Conservation (phyloP, 257 asterid species). For the Jasminum sambac region DNA sequence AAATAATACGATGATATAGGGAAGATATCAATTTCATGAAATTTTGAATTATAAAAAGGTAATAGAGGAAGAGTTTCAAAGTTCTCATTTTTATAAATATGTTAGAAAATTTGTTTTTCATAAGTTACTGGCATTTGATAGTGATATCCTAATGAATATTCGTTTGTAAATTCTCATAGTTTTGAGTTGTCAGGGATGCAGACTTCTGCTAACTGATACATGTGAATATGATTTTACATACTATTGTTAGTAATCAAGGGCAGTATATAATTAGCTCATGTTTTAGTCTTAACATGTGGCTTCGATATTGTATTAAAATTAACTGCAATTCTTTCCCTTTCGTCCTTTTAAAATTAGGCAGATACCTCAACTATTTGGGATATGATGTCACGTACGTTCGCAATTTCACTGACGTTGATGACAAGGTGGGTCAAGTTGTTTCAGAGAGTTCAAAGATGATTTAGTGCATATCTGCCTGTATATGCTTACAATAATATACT, state of each 20-base stretch:
- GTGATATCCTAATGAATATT: not conserved
- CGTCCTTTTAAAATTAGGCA: conserved; percentile 57
- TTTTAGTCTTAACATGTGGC: no score
- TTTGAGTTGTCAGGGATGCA: not conserved
- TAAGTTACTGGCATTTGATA: not conserved
- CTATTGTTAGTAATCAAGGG: not conserved
- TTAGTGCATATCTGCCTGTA: conserved; percentile 12
- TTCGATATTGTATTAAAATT: conserved; percentile 2
- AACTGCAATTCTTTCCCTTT: conserved; percentile 28
- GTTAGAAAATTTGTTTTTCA: not conserved
- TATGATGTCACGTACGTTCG: conserved; percentile 92
- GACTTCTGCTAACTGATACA: not conserved
- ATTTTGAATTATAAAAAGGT: not conserved
- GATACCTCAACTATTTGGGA: conserved; percentile 87
- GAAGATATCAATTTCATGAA: not conserved
- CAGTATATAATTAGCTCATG: no score
- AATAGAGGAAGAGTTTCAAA: not conserved
- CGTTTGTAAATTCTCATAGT: no score
- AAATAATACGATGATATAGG: not conserved
- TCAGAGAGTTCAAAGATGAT: conserved; percentile 3
- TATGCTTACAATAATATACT: conserved; percentile 8
- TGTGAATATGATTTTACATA: not conserved
- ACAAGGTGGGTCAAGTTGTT: conserved; percentile 54
- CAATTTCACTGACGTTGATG: conserved; percentile 97
- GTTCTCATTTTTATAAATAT: not conserved